A percentile compares a stretch with the other conserved stretches of the same genome.
Evolutionary conservation across 2,329 filamentous ascomycete genomes (phyloP).

Genomic region (Trichoderma brevicompactum): DNA sequence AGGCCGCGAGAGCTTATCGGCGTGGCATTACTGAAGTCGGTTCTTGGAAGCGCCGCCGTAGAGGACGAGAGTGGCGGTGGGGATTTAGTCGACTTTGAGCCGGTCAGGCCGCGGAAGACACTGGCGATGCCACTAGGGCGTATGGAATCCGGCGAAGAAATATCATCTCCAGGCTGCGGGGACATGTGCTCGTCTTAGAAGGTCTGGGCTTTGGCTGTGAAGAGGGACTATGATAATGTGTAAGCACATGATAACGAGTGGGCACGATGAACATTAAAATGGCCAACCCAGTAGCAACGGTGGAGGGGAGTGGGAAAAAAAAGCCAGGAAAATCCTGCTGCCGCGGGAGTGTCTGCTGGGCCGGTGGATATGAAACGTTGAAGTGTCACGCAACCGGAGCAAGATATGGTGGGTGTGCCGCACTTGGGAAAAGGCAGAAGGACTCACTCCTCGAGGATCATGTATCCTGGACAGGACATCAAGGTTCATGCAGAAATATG

Average conservation of each 20-base stretch:
- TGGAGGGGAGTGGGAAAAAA: not conserved
- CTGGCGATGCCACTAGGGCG: conserved; percentile 62
- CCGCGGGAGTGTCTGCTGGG: not conserved
- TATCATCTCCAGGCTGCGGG: conserved; percentile 61
- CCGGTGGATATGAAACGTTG: not conserved
- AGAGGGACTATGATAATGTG: conserved; percentile 24
- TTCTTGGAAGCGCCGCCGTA: conserved; percentile 45
- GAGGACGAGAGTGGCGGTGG: conserved; percentile 50
- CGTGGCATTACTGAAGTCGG: conserved; percentile 52
- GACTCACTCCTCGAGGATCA: conserved; percentile 30
- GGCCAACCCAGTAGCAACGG: not conserved
- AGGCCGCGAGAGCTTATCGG: conserved; percentile 49
- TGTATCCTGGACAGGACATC: conserved; percentile 26
- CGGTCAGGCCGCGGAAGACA: conserved; percentile 66
- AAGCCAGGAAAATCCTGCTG: not conserved
- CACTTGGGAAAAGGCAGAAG: not conserved
- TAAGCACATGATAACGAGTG: conserved; percentile 12
- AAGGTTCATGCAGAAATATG: conserved; percentile 23
- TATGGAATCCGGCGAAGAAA: conserved; percentile 59
- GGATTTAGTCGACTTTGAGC: conserved; percentile 58
- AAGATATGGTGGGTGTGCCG: conserved; percentile 14
- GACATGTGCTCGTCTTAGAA: conserved; percentile 59
- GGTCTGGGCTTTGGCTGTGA: conserved; percentile 30
- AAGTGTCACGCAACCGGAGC: conserved; percentile 21
- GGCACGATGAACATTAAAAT: not conserved